A percentile compares a stretch with the other conserved stretches of the same genome.
Conservation (phyloP, 2,329 filamentous ascomycete genomes). For the Leptosphaerulina australis region DNA sequence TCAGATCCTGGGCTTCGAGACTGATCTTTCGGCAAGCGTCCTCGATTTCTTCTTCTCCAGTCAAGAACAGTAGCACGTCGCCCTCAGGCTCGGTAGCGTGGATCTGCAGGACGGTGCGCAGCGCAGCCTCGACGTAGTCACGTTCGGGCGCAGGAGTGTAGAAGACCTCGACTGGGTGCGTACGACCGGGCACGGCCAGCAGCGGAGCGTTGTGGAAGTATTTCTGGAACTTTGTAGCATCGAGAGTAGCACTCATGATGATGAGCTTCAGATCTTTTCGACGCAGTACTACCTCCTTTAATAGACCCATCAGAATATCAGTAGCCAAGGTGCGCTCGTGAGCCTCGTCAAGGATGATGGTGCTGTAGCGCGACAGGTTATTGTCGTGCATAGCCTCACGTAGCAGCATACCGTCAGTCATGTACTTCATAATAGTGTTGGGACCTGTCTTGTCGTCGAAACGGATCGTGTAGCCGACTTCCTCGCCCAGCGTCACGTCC, state of each 20-base stretch:
- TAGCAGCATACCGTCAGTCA: conserved; percentile 98
- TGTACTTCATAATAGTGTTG: conserved; percentile 95
- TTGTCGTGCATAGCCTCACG: conserved; percentile 93
- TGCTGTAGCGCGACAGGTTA: conserved; percentile 85
- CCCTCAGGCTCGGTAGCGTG: conserved; percentile 91
- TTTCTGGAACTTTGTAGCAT: conserved; percentile 96
- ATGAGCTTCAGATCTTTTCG: conserved; percentile 91
- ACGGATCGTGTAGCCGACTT: conserved; percentile 96
- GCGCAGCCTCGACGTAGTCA: conserved; percentile 94
- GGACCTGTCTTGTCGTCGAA: conserved; percentile 94
- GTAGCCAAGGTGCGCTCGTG: conserved; percentile 97
- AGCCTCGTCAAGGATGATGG: conserved; percentile 97
- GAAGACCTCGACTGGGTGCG: conserved; percentile 96
- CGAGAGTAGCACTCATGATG: conserved; percentile 93
- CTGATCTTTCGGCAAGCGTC: conserved; percentile 91
- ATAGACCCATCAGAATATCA: conserved; percentile 88
- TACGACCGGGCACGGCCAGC: conserved; percentile 91
- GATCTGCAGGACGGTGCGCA: conserved; percentile 94
- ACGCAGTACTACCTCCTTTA: conserved; percentile 90
- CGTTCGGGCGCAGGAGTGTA: conserved; percentile 96
- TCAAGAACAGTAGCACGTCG: conserved; percentile 92
- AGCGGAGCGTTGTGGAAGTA: conserved; percentile 96
- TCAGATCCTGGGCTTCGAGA: conserved; percentile 89
- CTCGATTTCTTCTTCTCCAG: conserved; percentile 98
- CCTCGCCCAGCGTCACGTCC: conserved; percentile 84